Base-by-base conservation (phyloP, 2,329 filamentous ascomycete species). In the Alternaria burnsii region DNA sequence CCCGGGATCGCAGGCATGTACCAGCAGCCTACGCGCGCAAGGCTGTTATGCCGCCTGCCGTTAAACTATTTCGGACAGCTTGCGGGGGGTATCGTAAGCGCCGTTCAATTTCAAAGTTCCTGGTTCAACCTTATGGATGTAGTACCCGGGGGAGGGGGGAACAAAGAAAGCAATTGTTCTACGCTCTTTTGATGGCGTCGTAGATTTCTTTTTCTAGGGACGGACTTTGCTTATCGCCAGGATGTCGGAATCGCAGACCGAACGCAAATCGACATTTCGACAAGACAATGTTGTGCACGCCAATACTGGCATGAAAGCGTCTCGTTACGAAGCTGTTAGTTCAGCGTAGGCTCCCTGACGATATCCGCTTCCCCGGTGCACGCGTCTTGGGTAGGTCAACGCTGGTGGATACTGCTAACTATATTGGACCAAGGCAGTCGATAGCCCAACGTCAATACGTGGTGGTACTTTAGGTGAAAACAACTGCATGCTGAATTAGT, bases 331-430 rank as follows among this genome's bases (percentile, higher is more conserved):
- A 48, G 28, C 52, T 52, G 48, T 60, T 64, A 54, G 50, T 56
- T 11, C 48, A 53, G 69, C 67, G 72, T 69, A 65, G 56, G 44
- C 56, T 51, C 52, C 52, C 59, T 53, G 54, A 55, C 40, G 32
- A 40, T 52, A 57, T 56, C 71, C 73, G 73, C 56, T 71, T 73
- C 71, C 73, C 71, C 73, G 73, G 54, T 66, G 67, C 67, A 69
- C 61, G 62, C 62, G 55, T 50, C 62, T 65, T 55, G 52, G 44
- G 52, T 43, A 50, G 46, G 32, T 16, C 30, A 50, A 36, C 32
- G 46, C 61, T 38, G 56, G 65, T 63, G 63, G 65, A 60, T 66
- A 65, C 59, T 55, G 55, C 67, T 67, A 70, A 66, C 68, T 66
- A 52, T 46, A 52, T 67, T 58, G 11, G 65, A 62, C 44, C 51